A percentile compares a stretch with the other conserved stretches of the same genome.
phyloP scores from a whole-genome alignment of 371 early-diverging fungal species.

The Haplosporangium sp. region DNA sequence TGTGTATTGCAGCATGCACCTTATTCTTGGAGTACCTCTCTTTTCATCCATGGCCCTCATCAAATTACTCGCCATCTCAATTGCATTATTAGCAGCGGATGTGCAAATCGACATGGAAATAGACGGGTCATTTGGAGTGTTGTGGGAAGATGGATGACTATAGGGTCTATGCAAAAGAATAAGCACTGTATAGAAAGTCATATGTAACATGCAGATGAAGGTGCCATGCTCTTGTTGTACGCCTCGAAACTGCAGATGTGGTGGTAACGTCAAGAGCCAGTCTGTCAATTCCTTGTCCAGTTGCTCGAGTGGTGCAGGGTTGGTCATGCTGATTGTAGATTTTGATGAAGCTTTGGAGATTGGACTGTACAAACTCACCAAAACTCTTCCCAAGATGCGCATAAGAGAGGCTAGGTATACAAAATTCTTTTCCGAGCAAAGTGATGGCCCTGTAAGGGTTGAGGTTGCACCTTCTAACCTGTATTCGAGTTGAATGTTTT shows the following conservation, averaged over 20 bases:
- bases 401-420: constrained; percentile 37
- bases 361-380: constrained; percentile 52
- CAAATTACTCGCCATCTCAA: constrained; percentile 66
- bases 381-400: constrained; percentile 48
- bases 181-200: constrained; percentile 66
- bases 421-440: constrained; percentile 42
- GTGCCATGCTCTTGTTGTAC: constrained; percentile 53
- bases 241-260: constrained; percentile 49
- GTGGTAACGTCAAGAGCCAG: constrained; percentile 49
- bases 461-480: constrained; percentile 32
- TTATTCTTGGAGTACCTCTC: constrained; percentile 46
- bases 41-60: constrained; percentile 35
- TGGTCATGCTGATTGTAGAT: constrained; percentile 47
- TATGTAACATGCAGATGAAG: constrained; percentile 59
- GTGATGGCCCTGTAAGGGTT: constrained; percentile 33
- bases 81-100: constrained; percentile 64
- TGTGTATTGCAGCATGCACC: constrained; percentile 62
- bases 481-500: constrained; percentile 26
- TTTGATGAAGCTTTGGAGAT: constrained; percentile 47
- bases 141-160: constrained; percentile 41
- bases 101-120: constrained; percentile 67
- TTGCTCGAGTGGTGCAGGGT: constrained; percentile 53
- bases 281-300: constrained; percentile 55
- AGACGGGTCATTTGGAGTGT: constrained; percentile 34
- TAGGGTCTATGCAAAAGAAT: constrained; percentile 70